Evolutionary conservation across 305 asterid species (phyloP).

Genomic region (Stenogyne calaminthoides): DNA sequence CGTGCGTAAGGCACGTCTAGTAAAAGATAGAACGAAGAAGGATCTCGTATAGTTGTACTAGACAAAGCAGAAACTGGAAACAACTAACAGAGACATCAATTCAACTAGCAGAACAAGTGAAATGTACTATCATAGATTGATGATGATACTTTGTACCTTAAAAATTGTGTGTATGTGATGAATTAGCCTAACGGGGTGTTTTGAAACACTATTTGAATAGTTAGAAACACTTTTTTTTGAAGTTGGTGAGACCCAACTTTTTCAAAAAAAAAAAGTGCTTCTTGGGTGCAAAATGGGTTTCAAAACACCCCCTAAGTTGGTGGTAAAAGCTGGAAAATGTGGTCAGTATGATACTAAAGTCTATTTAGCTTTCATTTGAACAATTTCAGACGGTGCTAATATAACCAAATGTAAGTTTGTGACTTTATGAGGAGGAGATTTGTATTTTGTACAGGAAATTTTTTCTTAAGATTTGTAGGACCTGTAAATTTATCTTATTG

Average conservation of each 20-base stretch:
- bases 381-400: constrained; percentile 22
- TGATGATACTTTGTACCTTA: constrained; percentile 13
- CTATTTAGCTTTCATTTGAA: constrained; percentile 18
- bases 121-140: constrained; percentile 24
- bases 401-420: constrained; percentile 23
- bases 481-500: constrained; percentile 27
- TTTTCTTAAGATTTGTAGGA: constrained; percentile 24
- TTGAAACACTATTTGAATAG: too few relatives aligned
- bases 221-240: too few relatives aligned
- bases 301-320: too few relatives aligned
- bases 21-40: constrained; percentile 47
- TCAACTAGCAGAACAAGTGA: constrained; percentile 17
- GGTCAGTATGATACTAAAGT: constrained; percentile 12
- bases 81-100: not conserved
- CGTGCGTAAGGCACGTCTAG: constrained; percentile 78
- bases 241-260: too few relatives aligned
- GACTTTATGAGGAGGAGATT: constrained; percentile 20
- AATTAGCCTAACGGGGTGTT: too few relatives aligned
- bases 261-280: too few relatives aligned
- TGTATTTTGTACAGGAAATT: constrained; percentile 23
- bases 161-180: constrained; percentile 12
- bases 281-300: too few relatives aligned
- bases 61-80: constrained; percentile 22
- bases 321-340: constrained; percentile 18
- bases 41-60: constrained; percentile 25